These are phyloP conservation scores for Blastocladiella britannica DNA, from an alignment of 192 early-diverging fungal species.

Conservation along the genomic window DNA sequence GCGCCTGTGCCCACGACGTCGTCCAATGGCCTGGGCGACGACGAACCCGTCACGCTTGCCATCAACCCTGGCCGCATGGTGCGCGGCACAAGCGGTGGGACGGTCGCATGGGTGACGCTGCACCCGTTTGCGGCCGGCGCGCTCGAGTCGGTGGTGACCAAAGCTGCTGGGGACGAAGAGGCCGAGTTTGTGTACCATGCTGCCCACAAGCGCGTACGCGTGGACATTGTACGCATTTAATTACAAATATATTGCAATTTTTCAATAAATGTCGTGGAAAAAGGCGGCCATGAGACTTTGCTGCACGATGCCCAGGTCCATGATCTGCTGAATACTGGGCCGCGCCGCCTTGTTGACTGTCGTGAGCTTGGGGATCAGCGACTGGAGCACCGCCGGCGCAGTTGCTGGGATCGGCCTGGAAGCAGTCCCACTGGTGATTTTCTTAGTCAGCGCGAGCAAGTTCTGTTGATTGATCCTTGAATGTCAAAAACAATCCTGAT, in stretches of 20 bases:
- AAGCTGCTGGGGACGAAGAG: background rate
- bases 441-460: background rate
- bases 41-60: too few species aligned
- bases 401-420: background rate
- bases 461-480: background rate
- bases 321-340: background rate
- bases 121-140: background rate
- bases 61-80: background rate
- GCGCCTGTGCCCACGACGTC: too few species aligned
- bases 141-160: background rate
- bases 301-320: background rate
- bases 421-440: background rate
- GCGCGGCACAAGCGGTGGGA: background rate
- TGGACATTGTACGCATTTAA: background rate
- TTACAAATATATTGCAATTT: background rate
- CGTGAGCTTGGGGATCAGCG: background rate
- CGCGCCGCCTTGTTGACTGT: background rate
- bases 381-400: background rate
- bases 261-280: background rate
- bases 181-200: background rate
- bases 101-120: background rate
- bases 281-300: background rate
- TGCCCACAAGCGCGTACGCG: background rate
- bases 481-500: background rate
- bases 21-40: too few species aligned